A percentile compares a stretch with the other conserved stretches of the same genome.
Conservation (phyloP, 2,329 filamentous ascomycete species). For the Talaromyces islandicus region DNA sequence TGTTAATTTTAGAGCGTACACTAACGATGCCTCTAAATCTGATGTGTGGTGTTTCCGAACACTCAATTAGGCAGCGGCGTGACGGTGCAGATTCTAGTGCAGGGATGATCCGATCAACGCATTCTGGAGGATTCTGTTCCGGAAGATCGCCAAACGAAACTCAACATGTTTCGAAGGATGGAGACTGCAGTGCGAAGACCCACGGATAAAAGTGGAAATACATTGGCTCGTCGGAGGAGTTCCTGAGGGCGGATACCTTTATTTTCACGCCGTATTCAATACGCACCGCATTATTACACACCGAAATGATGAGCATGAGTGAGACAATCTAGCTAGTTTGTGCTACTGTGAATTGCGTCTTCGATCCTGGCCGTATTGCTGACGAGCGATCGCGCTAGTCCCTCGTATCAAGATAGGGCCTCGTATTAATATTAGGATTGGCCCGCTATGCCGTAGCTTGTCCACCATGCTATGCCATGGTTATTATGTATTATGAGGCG, state of each 20-base stretch:
- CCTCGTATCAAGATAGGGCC: not conserved
- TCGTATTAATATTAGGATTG: not conserved
- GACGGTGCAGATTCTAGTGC: not conserved
- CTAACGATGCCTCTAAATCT: not conserved
- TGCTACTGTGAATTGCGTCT: not conserved
- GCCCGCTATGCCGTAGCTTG: not conserved
- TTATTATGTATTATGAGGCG: not conserved
- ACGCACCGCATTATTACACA: not conserved
- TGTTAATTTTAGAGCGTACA: not conserved
- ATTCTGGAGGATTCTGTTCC: not conserved
- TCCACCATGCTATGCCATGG: not conserved
- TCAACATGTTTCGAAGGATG: not conserved
- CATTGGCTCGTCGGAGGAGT: not conserved
- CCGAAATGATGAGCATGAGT: not conserved
- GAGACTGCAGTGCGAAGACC: not conserved
- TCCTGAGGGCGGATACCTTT: not conserved
- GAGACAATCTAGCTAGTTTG: not conserved
- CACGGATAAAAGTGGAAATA: not conserved
- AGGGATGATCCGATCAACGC: not conserved
- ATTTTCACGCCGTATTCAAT: not conserved
- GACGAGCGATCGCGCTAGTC: not conserved
- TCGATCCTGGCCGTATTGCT: not conserved
- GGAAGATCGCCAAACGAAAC: not conserved
- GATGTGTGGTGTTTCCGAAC: not conserved
- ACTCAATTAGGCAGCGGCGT: not conserved